Evolutionary conservation across 805 yeast genomes (phyloP).

Genomic region (Isabelozyma pseudorhagii): DNA sequence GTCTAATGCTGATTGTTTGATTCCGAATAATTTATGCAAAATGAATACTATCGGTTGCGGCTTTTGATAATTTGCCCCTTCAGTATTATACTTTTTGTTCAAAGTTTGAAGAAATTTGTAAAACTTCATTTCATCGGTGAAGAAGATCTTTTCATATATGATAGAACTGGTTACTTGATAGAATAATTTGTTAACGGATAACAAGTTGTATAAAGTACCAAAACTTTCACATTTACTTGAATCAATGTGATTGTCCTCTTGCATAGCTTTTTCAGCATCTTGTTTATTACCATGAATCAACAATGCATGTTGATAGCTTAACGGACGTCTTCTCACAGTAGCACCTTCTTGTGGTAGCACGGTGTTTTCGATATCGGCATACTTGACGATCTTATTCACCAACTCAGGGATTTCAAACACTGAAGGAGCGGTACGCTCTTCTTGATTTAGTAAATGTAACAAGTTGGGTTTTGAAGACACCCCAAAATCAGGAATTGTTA

Average conservation of each 20-base stretch:
- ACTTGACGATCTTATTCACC: conserved; percentile 53
- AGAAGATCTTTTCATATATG: conserved; percentile 53
- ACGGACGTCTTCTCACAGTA: conserved; percentile 64
- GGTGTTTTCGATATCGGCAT: conserved; percentile 52
- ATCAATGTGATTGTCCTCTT: neutral
- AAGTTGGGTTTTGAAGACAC: neutral
- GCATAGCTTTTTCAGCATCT: conserved; percentile 29
- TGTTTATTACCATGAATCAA: conserved; percentile 57
- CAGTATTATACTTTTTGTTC: conserved; percentile 9
- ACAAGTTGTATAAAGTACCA: conserved; percentile 52
- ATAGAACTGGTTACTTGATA: conserved; percentile 51
- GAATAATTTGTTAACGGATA: conserved; percentile 71
- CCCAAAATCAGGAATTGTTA: neutral
- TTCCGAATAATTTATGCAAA: conserved; percentile 60
- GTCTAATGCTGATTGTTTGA: conserved; percentile 54
- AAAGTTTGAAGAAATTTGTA: conserved; percentile 20
- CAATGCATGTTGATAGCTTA: conserved; percentile 65
- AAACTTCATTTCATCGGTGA: conserved; percentile 49
- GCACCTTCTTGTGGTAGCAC: conserved; percentile 59
- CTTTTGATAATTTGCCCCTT: conserved; percentile 11
- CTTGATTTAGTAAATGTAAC: conserved; percentile 5
- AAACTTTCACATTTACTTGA: conserved; percentile 3
- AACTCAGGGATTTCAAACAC: conserved; percentile 73
- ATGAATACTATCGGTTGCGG: conserved; percentile 47
- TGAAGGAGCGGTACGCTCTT: neutral